Evolutionary conservation across 1,284 basidiomycete species (phyloP).

Genomic region (Sutorius eximius): DNA sequence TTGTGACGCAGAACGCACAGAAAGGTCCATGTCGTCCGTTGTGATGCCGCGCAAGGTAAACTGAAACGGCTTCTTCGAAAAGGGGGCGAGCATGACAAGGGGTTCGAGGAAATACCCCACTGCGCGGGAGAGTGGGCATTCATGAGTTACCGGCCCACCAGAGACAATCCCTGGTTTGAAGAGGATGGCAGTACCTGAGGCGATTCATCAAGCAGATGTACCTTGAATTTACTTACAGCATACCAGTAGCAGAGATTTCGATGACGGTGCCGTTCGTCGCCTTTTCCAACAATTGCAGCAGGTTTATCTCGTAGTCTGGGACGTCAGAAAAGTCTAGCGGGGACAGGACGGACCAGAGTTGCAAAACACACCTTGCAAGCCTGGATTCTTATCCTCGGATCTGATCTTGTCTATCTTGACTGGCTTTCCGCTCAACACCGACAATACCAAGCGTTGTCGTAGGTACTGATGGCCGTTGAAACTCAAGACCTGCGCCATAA

Average conservation of each 20-base stretch:
- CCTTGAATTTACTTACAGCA: conserved; percentile 18
- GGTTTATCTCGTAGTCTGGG: conserved; percentile 89
- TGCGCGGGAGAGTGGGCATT: conserved; percentile 84
- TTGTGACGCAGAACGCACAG: conserved; percentile 50
- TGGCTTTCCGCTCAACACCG: conserved; percentile 84
- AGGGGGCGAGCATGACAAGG: conserved; percentile 87
- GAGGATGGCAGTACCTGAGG: conserved; percentile 81
- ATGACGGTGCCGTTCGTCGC: conserved; percentile 93
- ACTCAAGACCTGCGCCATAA: conserved; percentile 51
- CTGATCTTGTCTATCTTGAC: conserved; percentile 90
- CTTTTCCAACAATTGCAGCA: conserved; percentile 88
- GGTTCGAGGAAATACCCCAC: conserved; percentile 96
- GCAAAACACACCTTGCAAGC: conserved; percentile 68
- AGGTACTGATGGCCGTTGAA: conserved; percentile 85
- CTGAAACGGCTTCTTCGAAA: conserved; percentile 86
- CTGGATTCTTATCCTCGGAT: conserved; percentile 90
- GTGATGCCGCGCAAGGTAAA: conserved; percentile 89
- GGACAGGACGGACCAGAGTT: neutral
- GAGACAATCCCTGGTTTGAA: conserved; percentile 91
- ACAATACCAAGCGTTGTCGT: conserved; percentile 83
- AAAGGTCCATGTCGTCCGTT: conserved; percentile 85
- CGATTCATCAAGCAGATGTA: conserved; percentile 4
- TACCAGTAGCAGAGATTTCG: conserved; percentile 95
- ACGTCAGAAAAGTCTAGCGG: conserved; percentile 1
- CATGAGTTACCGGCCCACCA: conserved; percentile 82